Percentiles rank a stretch among this genome's conserved stretches.
These are phyloP conservation scores for Anthracocystis setariae DNA, from an alignment of 1,284 basidiomycete genomes.

Conservation along the genomic window DNA sequence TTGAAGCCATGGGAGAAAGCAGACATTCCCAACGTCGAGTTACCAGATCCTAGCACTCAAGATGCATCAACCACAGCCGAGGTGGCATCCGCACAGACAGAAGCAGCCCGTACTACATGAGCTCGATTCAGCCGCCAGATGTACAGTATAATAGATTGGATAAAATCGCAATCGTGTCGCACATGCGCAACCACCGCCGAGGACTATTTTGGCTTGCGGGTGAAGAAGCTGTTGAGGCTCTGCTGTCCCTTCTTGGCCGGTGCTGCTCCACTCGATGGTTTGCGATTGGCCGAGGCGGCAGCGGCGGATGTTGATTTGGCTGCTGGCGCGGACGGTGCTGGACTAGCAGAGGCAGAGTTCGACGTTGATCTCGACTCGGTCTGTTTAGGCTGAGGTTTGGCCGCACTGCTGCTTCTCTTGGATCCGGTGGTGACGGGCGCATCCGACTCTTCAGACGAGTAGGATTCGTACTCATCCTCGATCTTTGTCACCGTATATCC, in stretches of 20 bases:
- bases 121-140: no score
- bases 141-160: background rate
- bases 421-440: conserved; percentile 23
- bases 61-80: background rate
- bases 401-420: conserved; percentile 17
- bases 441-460: conserved; percentile 56
- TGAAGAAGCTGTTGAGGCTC: conserved; percentile 54
- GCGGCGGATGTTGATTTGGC: conserved; percentile 27
- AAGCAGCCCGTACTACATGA: conserved; percentile 5
- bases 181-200: background rate
- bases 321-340: conserved; percentile 18
- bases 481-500: conserved; percentile 58
- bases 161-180: background rate
- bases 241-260: conserved; percentile 52
- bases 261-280: conserved; percentile 16
- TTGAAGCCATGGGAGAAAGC: conserved; percentile 62
- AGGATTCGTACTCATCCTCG: conserved; percentile 59
- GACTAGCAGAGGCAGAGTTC: conserved; percentile 34
- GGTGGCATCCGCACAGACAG: background rate
- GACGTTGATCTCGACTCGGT: conserved; percentile 18
- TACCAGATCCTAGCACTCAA: conserved; percentile 3
- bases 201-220: conserved; percentile 35
- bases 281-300: conserved; percentile 20
- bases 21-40: conserved; percentile 2
- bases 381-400: conserved; percentile 6